These are phyloP conservation scores for Umbelopsis sp. DNA, from an alignment of 192 early-diverging fungal species.

Conservation along the genomic window DNA sequence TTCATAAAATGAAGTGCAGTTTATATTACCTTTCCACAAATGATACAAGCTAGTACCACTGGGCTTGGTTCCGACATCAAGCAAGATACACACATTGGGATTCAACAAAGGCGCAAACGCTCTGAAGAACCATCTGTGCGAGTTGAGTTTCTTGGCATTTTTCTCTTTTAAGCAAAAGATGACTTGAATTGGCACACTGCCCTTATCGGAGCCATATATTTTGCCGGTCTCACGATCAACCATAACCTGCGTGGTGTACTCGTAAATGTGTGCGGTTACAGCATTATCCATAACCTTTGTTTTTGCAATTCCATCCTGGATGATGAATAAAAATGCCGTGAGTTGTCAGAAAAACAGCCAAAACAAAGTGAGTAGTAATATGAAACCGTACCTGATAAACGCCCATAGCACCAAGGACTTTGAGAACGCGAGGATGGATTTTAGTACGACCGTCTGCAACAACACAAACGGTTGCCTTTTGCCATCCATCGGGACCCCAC, in stretches of 20 bases:
- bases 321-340: not conserved
- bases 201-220: slow-evolving; percentile 66
- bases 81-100: slow-evolving; percentile 86
- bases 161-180: slow-evolving; percentile 93
- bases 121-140: slow-evolving; percentile 97
- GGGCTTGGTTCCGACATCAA: slow-evolving; percentile 94
- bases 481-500: slow-evolving; percentile 88
- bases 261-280: slow-evolving; percentile 85
- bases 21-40: slow-evolving; percentile 72
- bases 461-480: slow-evolving; percentile 92
- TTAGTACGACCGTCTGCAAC: slow-evolving; percentile 89
- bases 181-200: slow-evolving; percentile 83
- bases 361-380: not conserved
- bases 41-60: slow-evolving; percentile 82
- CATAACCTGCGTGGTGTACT: slow-evolving; percentile 84
- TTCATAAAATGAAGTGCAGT: too few species aligned
- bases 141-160: slow-evolving; percentile 94
- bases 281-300: slow-evolving; percentile 68
- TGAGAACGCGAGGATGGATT: slow-evolving; percentile 75
- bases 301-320: slow-evolving; percentile 62
- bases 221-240: slow-evolving; percentile 64
- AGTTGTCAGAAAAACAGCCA: not conserved
- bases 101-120: slow-evolving; percentile 82
- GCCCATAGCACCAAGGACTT: slow-evolving; percentile 83
- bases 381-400: slow-evolving; percentile 64